Conservation (phyloP, 1,284 basidiomycete genomes). For the Fistulinella cinereoalba region DNA sequence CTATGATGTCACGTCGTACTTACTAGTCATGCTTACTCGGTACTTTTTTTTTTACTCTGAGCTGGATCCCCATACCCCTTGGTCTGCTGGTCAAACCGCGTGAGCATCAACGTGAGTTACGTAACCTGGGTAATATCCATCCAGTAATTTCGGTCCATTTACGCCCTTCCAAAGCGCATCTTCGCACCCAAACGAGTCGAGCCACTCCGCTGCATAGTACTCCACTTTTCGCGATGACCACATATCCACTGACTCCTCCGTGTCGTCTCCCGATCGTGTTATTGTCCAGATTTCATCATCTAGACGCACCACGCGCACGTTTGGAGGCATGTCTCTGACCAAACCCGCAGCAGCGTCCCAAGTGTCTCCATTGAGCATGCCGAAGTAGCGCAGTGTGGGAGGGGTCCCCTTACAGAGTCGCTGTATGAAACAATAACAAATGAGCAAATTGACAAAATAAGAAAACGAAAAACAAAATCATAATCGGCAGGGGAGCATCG, state of each 20-base stretch:
- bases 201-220: slow-evolving; percentile 56
- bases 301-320: slow-evolving; percentile 53
- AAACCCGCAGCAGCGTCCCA: slow-evolving; percentile 43
- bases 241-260: slow-evolving; percentile 48
- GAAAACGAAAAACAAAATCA: too few relatives aligned
- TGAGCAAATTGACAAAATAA: too few relatives aligned
- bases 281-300: slow-evolving; percentile 57
- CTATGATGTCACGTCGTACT: too few relatives aligned
- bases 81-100: too few relatives aligned
- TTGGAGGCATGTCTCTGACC: slow-evolving; percentile 59
- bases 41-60: too few relatives aligned
- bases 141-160: too few relatives aligned
- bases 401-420: slow-evolving; percentile 59
- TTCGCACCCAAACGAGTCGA: slow-evolving; percentile 58
- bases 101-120: too few relatives aligned
- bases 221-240: slow-evolving; percentile 54
- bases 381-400: slow-evolving; percentile 54
- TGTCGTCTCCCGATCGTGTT: slow-evolving; percentile 34
- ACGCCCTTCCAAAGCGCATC: slow-evolving; percentile 41
- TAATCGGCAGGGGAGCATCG: too few relatives aligned
- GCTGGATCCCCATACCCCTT: too few relatives aligned
- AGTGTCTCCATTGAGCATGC: slow-evolving; percentile 49
- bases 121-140: too few relatives aligned
- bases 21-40: too few relatives aligned
- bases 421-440: too few relatives aligned